Base-by-base conservation (phyloP, 371 early-diverging fungal species). In the Actinomucor elegans region DNA sequence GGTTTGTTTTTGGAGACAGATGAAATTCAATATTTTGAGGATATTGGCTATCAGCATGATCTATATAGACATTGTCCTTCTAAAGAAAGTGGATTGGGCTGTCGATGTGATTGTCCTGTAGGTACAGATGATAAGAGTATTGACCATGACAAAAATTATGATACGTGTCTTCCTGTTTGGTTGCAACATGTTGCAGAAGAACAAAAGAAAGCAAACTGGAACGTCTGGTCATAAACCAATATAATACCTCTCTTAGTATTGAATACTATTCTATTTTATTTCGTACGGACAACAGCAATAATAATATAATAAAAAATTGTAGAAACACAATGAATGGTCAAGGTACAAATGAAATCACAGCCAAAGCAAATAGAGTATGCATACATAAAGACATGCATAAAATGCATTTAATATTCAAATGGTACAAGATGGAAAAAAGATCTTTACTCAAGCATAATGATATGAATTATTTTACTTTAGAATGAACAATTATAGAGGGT, bases 1-100 rank as follows among this genome's bases (percentile, higher is more conserved):
- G 90, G 90, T 0, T 61, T 98, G 50, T 84, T 94, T 64, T 68
- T 97, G 38, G 69, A 80, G n/a, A 89, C 84, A 54, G 75, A 81
- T 35, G 79, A 94, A 72, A 80, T 96, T 26, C 96, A 96, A 59
- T 96, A 90, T 69, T 98, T 98, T 71, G 91, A 94, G 53, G 91
- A 92, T 61, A 82, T 94, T 53, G 94, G 92, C 5, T 93, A 93
- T 66, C 79, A 85, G 33, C 94, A 93, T 63, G 89, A 84, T 40
- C 61, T 73, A 24, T 86, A 88, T 57, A 75, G 77, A 29, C 89
- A 90, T 52, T 94, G 94, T 52, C 88, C 90, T 12, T 49, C 67
- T 14, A 67, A 73, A 47, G 60, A 62, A 26, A 73, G 69, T 35
- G 59, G 61, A 14, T 48, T 64, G 14, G 64, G 61, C 0, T 78